Base-by-base conservation (phyloP, 1,284 basidiomycete species). In the Exobasidium cylindrosporum region DNA sequence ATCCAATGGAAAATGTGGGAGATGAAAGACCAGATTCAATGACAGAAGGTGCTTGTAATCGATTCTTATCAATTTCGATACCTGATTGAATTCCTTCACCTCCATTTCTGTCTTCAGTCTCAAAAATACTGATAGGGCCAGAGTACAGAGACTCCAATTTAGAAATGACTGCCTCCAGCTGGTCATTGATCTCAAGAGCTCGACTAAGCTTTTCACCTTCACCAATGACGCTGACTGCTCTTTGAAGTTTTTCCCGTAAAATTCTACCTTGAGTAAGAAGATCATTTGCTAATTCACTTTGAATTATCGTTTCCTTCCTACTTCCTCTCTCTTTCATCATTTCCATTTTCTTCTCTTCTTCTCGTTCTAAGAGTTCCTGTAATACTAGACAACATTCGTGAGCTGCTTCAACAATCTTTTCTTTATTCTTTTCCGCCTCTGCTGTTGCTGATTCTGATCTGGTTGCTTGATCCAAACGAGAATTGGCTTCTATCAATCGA, bases 1-100 rank as follows among this genome's bases (percentile, higher is more conserved):
- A 70, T 44, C 69, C 73, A 24, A 75, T 76, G 14, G 69, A 72
- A 35, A 73, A 75, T 1, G 69, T 68, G 1, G 71, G 68, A 10
- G 71, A 73, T 17, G 59, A 60, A 13, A 71, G 53, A 0, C 61
- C 63, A 11, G 71, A 64, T 11, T 69, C 69, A 23, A 45, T 45
- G 17, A 35, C 21, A 13, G 35, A 28, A 23, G 35, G 24, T 21
- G 17, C 24, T 5, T 21, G 17, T 3, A 47, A 32, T 26, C 49
- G 61, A 28, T 43, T 35, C 31, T 60, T 29, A 26, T 32, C 57
- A 11, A 24, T 21, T 30, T 26, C 5, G 13, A 7, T 4, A 5
- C 4, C 26, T 4, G 17, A 21, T 23, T 13, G 14, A 4, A 3
- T 21, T 28, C n/a, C 26, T 28, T 4, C 26, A 4, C 14, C 7